Percentiles rank a stretch among this genome's conserved stretches.
These are phyloP conservation scores for Uronychia setigera DNA, from an alignment of 73 alveolate genomes.

Conservation along the genomic window DNA sequence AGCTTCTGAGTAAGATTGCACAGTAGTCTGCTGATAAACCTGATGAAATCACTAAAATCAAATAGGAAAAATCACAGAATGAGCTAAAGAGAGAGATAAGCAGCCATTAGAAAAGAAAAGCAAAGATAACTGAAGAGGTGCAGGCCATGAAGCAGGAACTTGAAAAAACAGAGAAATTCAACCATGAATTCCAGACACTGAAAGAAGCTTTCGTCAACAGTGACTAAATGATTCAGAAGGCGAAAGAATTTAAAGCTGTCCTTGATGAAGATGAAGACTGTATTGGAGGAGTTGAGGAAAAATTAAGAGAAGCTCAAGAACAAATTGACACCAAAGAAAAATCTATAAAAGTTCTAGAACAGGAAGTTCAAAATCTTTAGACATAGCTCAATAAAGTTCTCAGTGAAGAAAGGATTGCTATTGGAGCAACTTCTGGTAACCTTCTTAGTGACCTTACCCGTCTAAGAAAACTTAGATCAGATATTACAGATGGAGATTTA, in stretches of 20 bases:
- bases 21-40: background rate
- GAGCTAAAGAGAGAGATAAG: slow-evolving; percentile 8
- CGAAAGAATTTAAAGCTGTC: background rate
- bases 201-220: background rate
- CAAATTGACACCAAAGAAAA: background rate
- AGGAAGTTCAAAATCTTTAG: background rate
- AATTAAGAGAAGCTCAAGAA: background rate
- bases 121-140: background rate
- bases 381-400: background rate
- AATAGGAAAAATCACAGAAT: background rate
- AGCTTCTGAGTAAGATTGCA: background rate
- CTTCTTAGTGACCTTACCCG: background rate
- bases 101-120: background rate
- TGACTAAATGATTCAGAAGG: background rate
- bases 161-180: background rate
- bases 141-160: background rate
- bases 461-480: background rate
- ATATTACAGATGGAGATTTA: background rate
- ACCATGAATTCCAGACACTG: background rate
- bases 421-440: background rate
- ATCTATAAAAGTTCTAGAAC: background rate
- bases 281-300: background rate
- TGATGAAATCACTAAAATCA: background rate
- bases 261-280: background rate
- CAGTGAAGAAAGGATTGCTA: background rate